phyloP scores from a whole-genome alignment of 495 filamentous ascomycete species.

The Penicillium mononematosum region DNA sequence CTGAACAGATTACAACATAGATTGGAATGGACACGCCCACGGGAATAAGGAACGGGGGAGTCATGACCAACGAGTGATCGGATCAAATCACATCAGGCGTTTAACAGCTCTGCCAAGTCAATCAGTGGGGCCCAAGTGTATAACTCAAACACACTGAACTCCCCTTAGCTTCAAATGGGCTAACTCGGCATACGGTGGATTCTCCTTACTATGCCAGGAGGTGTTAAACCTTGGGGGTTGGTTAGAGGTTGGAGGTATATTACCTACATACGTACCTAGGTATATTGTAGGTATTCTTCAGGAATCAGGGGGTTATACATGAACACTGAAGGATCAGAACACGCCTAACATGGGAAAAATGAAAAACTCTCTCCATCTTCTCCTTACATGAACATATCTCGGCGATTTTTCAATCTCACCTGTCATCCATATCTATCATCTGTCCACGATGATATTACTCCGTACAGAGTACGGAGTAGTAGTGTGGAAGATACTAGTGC shows the following conservation, averaged over 20 bases:
- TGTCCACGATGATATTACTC: not conserved
- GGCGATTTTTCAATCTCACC: not conserved
- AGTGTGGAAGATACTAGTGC: too few species aligned
- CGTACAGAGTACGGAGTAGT: too few species aligned
- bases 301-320: not conserved
- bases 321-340: not conserved
- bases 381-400: not conserved
- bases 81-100: too few species aligned
- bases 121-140: slow-evolving; percentile 17
- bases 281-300: not conserved
- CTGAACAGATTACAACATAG: too few species aligned
- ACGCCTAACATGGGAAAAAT: too few species aligned
- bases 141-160: slow-evolving; percentile 35
- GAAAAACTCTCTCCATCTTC: too few species aligned
- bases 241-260: not conserved
- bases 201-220: not conserved
- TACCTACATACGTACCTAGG: too few species aligned
- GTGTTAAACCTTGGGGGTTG: not conserved
- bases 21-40: too few species aligned
- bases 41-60: too few species aligned
- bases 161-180: slow-evolving; percentile 18
- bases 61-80: too few species aligned
- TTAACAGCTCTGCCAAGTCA: slow-evolving; percentile 17
- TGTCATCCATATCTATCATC: not conserved
- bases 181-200: too few species aligned